Conservation (phyloP, 2,329 filamentous ascomycete genomes). For the Cytospora piceae region DNA sequence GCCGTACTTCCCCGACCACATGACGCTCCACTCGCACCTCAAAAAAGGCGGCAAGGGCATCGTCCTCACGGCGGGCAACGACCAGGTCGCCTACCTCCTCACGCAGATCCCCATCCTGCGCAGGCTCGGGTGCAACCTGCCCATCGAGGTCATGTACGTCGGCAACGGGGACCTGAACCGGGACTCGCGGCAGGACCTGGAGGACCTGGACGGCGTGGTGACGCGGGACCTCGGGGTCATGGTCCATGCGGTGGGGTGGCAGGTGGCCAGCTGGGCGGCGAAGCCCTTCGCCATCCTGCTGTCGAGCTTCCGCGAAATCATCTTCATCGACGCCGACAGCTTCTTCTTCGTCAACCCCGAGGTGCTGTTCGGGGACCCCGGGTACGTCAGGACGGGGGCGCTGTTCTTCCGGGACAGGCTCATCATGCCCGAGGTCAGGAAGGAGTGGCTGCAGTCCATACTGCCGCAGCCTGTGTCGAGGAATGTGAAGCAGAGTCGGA, state of each 20-base stretch:
- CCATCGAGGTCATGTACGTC: constrained; percentile 46
- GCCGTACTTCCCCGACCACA: constrained; percentile 49
- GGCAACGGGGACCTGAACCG: constrained; percentile 49
- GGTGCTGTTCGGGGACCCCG: constrained; percentile 46
- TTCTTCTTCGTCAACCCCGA: constrained; percentile 49
- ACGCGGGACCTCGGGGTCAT: constrained; percentile 49
- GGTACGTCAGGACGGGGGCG: constrained; percentile 46
- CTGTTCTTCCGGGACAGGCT: constrained; percentile 52
- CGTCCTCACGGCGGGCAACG: constrained; percentile 49
- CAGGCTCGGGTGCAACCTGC: constrained; percentile 43
- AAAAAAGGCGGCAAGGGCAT: constrained; percentile 47
- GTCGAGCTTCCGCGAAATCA: constrained; percentile 51
- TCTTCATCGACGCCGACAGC: constrained; percentile 52
- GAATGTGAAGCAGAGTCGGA: constrained; percentile 42
- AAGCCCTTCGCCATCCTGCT: constrained; percentile 52
- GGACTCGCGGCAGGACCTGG: constrained; percentile 45
- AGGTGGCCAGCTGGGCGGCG: constrained; percentile 48
- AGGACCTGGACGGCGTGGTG: constrained; percentile 47
- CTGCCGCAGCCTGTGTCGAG: constrained; percentile 47
- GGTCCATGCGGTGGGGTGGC: constrained; percentile 50
- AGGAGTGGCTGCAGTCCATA: constrained; percentile 46
- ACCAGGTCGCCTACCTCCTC: constrained; percentile 47
- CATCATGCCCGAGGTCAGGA: constrained; percentile 44
- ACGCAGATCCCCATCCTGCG: constrained; percentile 46
- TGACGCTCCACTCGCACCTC: constrained; percentile 47